These are phyloP conservation scores for Chlorencoelia australis DNA, from an alignment of 2,329 filamentous ascomycete genomes.

Conservation along the genomic window DNA sequence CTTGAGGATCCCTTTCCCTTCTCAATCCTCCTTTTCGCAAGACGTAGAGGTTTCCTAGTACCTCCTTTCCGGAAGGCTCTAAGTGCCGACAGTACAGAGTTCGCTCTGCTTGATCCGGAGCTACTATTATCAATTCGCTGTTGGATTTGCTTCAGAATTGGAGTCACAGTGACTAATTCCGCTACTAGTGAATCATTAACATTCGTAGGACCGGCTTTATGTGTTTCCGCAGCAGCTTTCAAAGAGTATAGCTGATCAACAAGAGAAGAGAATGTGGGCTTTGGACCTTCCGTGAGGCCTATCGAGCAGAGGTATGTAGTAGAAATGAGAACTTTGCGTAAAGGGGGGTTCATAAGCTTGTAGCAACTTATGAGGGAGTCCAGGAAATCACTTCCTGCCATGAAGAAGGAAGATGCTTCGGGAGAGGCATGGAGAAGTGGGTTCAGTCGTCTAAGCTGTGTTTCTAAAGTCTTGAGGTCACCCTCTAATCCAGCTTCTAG, in stretches of 20 bases:
- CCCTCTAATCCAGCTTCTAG: slow-evolving; percentile 52
- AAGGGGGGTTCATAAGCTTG: slow-evolving; percentile 48
- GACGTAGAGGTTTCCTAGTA: slow-evolving; percentile 40
- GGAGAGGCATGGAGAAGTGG: slow-evolving; percentile 53
- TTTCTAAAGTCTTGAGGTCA: slow-evolving; percentile 45
- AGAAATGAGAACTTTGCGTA: slow-evolving; percentile 60
- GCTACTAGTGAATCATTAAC: slow-evolving; percentile 65
- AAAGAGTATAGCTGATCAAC: slow-evolving; percentile 77
- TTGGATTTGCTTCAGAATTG: slow-evolving; percentile 55
- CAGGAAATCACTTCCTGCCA: slow-evolving; percentile 79
- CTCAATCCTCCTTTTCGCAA: slow-evolving; percentile 23
- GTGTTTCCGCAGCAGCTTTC: slow-evolving; percentile 59
- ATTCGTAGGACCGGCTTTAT: slow-evolving; percentile 44
- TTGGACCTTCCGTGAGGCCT: slow-evolving; percentile 55
- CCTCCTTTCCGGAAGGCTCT: slow-evolving; percentile 49
- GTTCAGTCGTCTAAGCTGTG: slow-evolving; percentile 47
- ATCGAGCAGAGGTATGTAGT: slow-evolving; percentile 67
- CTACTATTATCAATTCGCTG: slow-evolving; percentile 40
- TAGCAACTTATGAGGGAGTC: slow-evolving; percentile 64
- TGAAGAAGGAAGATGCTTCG: slow-evolving; percentile 49
- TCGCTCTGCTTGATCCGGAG: slow-evolving; percentile 43
- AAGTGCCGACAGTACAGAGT: slow-evolving; percentile 50
- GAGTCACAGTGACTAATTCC: slow-evolving; percentile 72
- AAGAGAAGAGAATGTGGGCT: slow-evolving; percentile 63
- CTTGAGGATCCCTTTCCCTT: slow-evolving; percentile 40